Base-by-base conservation (phyloP, 805 yeast genomes). In the Myxozyma sirexii region DNA sequence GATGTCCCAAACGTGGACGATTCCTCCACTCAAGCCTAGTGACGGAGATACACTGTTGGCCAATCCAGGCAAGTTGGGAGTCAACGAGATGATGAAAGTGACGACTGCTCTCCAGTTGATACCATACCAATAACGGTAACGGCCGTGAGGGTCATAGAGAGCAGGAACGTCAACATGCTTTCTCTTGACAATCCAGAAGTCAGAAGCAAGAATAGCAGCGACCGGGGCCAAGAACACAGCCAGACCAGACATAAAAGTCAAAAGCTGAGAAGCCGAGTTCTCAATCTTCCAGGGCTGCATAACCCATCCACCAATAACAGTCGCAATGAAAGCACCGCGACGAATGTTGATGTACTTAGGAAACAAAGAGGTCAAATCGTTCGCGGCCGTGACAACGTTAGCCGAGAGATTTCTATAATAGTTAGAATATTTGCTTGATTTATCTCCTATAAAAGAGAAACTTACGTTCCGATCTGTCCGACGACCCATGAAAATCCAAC, bases 321-420 rank as follows among this genome's bases (percentile, higher is more conserved):
- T 57, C 33, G 49, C 52, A 45, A 63, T 37, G 38, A 62, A 17
- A 12, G 64, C 61, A 13, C 88, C 88, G 67, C 89, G 78, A 69
- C 83, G 76, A 56, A 83, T 82, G 72, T 80, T 84, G 66, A 84
- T 71, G 73, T 77, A 84, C 52, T 80, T 79, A 6, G 88, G 88
- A 58, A 82, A 77, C 68, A 84, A 71, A 0, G 84, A 79, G 6
- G 84, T 75, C 63, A 82, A 75, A 68, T 84, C 88, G 19, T 84
- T 83, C 50, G 84, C 84, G 59, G 82, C 82, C 1, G 85, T 77
- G 47, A 84, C 77, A n/a, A 85, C 82, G 68, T 84, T 84, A 37
- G 87, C 87, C 6, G 84, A 60, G 51, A 63, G 29, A 55, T 59
- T 65, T 31, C 52, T 48, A 35, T 35, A 23, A 23, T 1, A 37